These are phyloP conservation scores for Calophaca sinica DNA, from an alignment of 306 rosid genomes.

Conservation along the genomic window DNA sequence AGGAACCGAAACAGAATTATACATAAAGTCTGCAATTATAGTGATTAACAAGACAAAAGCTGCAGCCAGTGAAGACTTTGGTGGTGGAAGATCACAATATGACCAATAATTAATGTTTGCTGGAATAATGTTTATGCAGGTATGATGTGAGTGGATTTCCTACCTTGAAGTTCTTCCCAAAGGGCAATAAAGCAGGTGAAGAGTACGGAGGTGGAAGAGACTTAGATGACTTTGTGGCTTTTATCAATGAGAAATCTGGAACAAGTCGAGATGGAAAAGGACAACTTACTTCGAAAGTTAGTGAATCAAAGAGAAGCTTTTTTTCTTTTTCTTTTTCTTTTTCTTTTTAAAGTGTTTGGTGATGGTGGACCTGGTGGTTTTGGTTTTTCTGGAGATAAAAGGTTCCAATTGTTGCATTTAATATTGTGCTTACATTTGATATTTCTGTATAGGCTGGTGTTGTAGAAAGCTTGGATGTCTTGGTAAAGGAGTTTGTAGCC, in stretches of 20 bases:
- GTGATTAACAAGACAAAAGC: not conserved
- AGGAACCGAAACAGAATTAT: conserved; percentile 15
- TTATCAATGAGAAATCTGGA: conserved; percentile 79
- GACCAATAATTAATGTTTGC: conserved; percentile 25
- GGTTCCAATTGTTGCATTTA: conserved; percentile 3
- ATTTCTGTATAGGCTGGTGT: conserved; percentile 77
- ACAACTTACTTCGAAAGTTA: conserved; percentile 75
- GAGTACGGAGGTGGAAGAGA: conserved; percentile 91
- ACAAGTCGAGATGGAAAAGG: conserved; percentile 82
- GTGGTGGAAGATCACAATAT: conserved; percentile 20
- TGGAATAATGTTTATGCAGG: conserved; percentile 58
- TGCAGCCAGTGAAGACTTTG: not conserved
- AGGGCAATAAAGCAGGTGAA: conserved; percentile 82
- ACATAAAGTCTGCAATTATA: conserved; percentile 24
- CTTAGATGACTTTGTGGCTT: conserved; percentile 77
- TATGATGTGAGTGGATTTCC: conserved; percentile 89
- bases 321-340: not conserved
- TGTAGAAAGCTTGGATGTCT: conserved; percentile 62
- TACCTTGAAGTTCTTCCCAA: conserved; percentile 91
- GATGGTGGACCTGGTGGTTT: not conserved
- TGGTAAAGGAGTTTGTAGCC: conserved; percentile 83
- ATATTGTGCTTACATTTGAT: conserved; percentile 36
- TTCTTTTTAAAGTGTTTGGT: not conserved
- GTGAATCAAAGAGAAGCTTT: conserved; percentile 25
- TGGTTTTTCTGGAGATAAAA: not conserved